Percentiles rank a stretch among this genome's conserved stretches.
phyloP scores from a whole-genome alignment of 352 stramenopile species.

The Phytophthora agathidicida region DNA sequence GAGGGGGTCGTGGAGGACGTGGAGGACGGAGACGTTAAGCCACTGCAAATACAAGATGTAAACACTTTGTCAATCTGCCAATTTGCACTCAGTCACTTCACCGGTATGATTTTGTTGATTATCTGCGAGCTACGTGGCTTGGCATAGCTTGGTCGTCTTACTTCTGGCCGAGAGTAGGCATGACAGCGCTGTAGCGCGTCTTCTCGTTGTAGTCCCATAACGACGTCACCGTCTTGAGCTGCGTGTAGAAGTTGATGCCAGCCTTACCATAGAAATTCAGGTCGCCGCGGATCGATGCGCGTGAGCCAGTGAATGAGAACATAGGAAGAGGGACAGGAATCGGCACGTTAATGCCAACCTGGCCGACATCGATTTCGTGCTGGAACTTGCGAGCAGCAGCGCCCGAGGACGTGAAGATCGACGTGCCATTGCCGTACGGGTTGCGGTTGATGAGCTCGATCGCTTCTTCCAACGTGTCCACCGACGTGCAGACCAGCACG shows the following conservation, averaged over 20 bases:
- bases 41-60: constrained; percentile 7
- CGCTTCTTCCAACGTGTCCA: constrained; percentile 96
- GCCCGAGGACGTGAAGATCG: constrained; percentile 96
- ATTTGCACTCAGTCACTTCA: constrained; percentile 19
- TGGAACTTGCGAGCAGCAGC: constrained; percentile 96
- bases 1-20: constrained; percentile 47
- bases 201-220: constrained; percentile 95
- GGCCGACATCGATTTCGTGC: constrained; percentile 95
- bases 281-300: constrained; percentile 94
- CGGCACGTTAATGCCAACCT: constrained; percentile 97
- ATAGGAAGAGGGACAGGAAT: constrained; percentile 98
- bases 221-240: constrained; percentile 97
- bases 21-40: constrained; percentile 36
- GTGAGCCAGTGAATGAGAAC: constrained; percentile 98
- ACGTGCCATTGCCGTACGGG: constrained; percentile 97
- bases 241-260: constrained; percentile 98
- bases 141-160: constrained; percentile 27
- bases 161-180: constrained; percentile 90
- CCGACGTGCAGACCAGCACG: constrained; percentile 91
- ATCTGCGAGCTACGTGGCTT: background rate
- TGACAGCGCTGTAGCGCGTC: constrained; percentile 90
- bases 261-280: constrained; percentile 98
- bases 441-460: constrained; percentile 96
- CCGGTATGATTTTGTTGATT: constrained; percentile 14
- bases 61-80: constrained; percentile 13